These are phyloP conservation scores for Boletus coccyginus DNA, from an alignment of 768 basidiomycete species.

Conservation along the genomic window DNA sequence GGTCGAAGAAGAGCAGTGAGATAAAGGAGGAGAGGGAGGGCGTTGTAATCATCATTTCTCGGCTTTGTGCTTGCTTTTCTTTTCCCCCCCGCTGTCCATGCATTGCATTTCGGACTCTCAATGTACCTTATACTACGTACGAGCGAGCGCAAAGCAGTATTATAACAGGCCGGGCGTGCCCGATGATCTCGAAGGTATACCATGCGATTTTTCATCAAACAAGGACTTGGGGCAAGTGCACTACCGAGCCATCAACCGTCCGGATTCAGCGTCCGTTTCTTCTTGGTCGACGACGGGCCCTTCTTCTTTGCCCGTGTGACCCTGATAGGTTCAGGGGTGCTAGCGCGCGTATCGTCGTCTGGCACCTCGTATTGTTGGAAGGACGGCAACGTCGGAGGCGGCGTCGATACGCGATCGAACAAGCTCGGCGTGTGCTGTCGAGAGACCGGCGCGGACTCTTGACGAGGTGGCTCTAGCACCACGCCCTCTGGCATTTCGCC, in stretches of 20 bases:
- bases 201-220: conserved; percentile 20
- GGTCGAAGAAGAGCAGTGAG: conserved; percentile 65
- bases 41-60: conserved; percentile 14
- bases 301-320: conserved; percentile 74
- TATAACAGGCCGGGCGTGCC: conserved; percentile 15
- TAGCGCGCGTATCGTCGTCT: conserved; percentile 45
- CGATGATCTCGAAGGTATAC: conserved; percentile 20
- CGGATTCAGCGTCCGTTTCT: conserved; percentile 54
- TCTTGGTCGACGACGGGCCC: conserved; percentile 47
- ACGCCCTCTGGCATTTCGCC: conserved; percentile 86
- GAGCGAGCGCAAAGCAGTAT: conserved; percentile 17
- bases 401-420: conserved; percentile 34
- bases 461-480: conserved; percentile 16
- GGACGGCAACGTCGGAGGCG: conserved; percentile 34
- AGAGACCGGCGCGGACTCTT: conserved; percentile 26
- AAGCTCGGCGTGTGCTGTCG: conserved; percentile 22
- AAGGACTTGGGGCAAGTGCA: not conserved
- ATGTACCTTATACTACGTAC: conserved; percentile 14
- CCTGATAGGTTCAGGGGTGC: conserved; percentile 68
- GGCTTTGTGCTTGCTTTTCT: conserved; percentile 11
- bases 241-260: conserved; percentile 10
- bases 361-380: conserved; percentile 56
- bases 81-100: conserved; percentile 2
- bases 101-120: conserved; percentile 18
- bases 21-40: not conserved